phyloP scores from a whole-genome alignment of 805 yeast genomes.

The Ogataea siamensis region DNA sequence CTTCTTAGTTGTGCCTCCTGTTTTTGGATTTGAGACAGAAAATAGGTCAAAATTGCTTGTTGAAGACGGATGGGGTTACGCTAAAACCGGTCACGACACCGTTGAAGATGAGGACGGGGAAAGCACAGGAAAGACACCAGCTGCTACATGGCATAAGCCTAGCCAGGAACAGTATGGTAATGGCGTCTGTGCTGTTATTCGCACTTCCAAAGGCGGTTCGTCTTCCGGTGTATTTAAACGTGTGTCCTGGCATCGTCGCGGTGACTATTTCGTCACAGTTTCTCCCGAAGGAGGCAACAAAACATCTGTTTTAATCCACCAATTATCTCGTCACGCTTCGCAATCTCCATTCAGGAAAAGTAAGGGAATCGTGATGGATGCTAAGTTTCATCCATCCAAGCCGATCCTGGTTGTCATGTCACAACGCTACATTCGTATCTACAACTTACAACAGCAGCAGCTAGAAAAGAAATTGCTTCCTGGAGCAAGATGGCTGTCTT shows the following conservation, averaged over 20 bases:
- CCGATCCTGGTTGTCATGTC: conserved; percentile 94
- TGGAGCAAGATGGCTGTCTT: conserved; percentile 92
- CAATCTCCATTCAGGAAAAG: conserved; percentile 94
- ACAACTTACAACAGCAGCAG: conserved; percentile 84
- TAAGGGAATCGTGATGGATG: conserved; percentile 93
- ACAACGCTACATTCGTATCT: conserved; percentile 87
- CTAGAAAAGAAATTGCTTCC: conserved; percentile 84
- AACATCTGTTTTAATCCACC: conserved; percentile 89
- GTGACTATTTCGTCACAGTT: conserved; percentile 95
- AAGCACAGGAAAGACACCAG: conserved; percentile 42
- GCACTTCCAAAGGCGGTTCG: conserved; percentile 40
- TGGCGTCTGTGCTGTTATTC: conserved; percentile 73
- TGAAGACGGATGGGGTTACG: conserved; percentile 92
- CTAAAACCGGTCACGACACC: conserved; percentile 35
- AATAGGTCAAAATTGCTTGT: conserved; percentile 73
- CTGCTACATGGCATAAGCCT: conserved; percentile 84
- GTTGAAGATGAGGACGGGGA: conserved; percentile 25
- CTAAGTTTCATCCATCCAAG: conserved; percentile 93
- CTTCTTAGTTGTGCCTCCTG: conserved; percentile 81
- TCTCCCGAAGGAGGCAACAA: conserved; percentile 85
- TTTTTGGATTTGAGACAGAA: conserved; percentile 85
- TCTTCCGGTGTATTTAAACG: conserved; percentile 68
- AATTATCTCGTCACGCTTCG: conserved; percentile 87
- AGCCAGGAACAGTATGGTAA: conserved; percentile 52
- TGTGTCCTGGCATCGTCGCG: conserved; percentile 93